phyloP scores from a whole-genome alignment of 2,329 filamentous ascomycete genomes.

The Penicillium concentricum region DNA sequence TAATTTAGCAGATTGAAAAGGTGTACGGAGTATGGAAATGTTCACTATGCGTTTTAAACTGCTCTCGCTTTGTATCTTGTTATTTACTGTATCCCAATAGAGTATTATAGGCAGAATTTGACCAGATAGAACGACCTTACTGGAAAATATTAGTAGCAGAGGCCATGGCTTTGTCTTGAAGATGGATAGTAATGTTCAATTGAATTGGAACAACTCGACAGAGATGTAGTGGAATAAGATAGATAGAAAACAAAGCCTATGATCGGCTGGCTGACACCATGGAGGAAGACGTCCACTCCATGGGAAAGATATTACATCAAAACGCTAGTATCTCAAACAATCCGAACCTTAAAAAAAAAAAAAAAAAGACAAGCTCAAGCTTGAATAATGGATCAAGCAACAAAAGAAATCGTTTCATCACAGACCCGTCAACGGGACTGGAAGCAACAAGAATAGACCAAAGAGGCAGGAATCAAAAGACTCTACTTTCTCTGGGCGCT shows the following conservation, averaged over 20 bases:
- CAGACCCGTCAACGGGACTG: constrained; percentile 13
- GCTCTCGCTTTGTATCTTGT: not conserved
- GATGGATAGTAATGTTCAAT: not conserved
- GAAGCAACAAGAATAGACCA: not conserved
- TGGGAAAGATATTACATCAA: constrained; percentile 18
- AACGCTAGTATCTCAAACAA: constrained; percentile 19
- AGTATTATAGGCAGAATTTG: not conserved
- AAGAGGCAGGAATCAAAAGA: not conserved
- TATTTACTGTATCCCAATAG: no score
- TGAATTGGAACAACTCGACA: not conserved
- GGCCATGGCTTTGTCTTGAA: no score
- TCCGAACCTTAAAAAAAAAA: constrained; percentile 1
- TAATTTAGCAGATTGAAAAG: not conserved
- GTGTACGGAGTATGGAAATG: not conserved
- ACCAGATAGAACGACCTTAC: not conserved
- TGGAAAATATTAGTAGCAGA: not conserved
- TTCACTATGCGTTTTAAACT: not conserved
- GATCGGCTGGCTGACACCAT: not conserved
- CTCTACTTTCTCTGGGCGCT: constrained; percentile 19
- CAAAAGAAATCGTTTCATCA: constrained; percentile 2
- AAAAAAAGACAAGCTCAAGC: constrained; percentile 1
- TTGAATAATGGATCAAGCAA: not conserved
- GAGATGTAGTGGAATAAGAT: not conserved
- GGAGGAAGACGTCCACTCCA: constrained; percentile 4
- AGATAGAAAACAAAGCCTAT: not conserved